Conservation (phyloP, 805 yeast species). For the Blastobotrys parvus region DNA sequence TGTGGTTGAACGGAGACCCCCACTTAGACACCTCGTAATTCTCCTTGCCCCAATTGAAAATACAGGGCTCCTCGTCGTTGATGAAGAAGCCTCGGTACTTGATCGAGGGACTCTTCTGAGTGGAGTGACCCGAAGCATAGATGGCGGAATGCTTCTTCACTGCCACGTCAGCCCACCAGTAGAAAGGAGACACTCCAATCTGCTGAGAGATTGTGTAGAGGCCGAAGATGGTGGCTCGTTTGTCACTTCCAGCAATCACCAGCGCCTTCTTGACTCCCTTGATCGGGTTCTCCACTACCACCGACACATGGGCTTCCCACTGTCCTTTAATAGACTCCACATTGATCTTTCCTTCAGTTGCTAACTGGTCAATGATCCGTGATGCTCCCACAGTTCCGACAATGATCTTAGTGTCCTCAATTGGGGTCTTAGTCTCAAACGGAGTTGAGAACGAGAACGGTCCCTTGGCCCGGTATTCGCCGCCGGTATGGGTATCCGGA, state of each 20-base stretch:
- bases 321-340: conserved; percentile 6
- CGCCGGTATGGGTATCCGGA: conserved; percentile 1
- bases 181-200: conserved; percentile 14
- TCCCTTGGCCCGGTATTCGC: conserved; percentile 4
- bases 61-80: conserved; percentile 13
- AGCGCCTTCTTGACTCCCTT: conserved; percentile 7
- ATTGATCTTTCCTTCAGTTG: conserved; percentile 9
- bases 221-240: conserved; percentile 13
- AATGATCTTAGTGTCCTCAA: conserved; percentile 8
- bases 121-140: conserved; percentile 4
- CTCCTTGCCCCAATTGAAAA: conserved; percentile 12
- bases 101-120: conserved; percentile 10
- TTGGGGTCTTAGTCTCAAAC: conserved; percentile 1
- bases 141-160: conserved; percentile 5
- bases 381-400: conserved; percentile 14
- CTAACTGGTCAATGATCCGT: conserved; percentile 6
- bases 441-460: conserved; percentile 5
- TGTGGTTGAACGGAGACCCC: conserved; percentile 9
- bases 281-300: conserved; percentile 5
- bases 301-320: conserved; percentile 11
- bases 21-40: conserved; percentile 4
- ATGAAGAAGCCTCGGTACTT: conserved; percentile 14
- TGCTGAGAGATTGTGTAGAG: conserved; percentile 12
- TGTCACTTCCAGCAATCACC: conserved; percentile 14
- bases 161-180: conserved; percentile 13